phyloP scores from a whole-genome alignment of 2,329 filamentous ascomycete genomes.

The Colletotrichum sp. region DNA sequence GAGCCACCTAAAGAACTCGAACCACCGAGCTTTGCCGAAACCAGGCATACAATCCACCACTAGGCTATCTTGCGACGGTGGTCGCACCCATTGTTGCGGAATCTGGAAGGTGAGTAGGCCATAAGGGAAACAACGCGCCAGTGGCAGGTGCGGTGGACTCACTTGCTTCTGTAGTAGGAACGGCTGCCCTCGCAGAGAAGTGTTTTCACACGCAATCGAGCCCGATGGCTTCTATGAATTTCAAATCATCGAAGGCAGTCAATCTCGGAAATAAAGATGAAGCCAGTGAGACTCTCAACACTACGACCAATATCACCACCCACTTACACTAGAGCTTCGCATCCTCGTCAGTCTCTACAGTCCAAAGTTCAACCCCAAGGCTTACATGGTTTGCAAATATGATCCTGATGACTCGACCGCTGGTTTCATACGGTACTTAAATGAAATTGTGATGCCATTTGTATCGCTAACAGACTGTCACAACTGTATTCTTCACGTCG shows the following conservation, averaged over 20 bases:
- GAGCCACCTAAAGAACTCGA: neutral
- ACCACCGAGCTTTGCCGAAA: neutral
- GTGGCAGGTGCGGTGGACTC: neutral
- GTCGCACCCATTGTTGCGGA: neutral
- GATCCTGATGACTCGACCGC: neutral
- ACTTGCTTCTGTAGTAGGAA: neutral
- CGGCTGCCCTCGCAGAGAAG: neutral
- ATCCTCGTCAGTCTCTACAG: neutral
- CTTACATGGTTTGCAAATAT: neutral
- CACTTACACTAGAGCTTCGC: neutral
- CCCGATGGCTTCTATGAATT: neutral
- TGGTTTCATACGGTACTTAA: neutral
- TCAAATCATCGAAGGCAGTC: neutral
- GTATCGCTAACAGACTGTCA: neutral
- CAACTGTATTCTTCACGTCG: neutral
- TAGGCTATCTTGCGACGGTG: neutral
- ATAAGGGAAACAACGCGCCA: neutral
- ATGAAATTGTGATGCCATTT: neutral
- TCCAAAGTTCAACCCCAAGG: neutral
- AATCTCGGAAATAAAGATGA: neutral
- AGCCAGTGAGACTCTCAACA: neutral
- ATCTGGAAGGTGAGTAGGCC: neutral
- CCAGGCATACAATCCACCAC: neutral
- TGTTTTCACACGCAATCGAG: neutral
- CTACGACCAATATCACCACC: neutral